Conservation (phyloP, 805 yeast genomes). For the Candida anglica region DNA sequence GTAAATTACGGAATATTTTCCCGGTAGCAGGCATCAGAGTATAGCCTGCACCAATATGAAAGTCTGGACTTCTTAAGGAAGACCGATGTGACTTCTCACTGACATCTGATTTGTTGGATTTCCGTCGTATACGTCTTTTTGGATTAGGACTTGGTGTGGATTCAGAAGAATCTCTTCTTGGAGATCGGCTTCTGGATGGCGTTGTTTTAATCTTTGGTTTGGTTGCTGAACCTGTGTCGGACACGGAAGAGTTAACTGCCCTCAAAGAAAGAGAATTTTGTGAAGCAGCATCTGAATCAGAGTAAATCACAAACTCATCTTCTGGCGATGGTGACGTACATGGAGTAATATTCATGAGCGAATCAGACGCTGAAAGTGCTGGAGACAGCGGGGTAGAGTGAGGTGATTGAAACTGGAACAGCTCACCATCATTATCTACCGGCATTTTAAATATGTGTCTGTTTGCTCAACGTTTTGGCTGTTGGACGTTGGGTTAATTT, state of each 20-base stretch:
- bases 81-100: constrained; percentile 21
- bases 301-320: constrained; percentile 30
- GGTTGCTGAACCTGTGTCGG: constrained; percentile 2
- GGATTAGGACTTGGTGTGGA: constrained; percentile 18
- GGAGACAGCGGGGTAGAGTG: constrained; percentile 15
- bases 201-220: not conserved
- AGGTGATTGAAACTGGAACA: constrained; percentile 1
- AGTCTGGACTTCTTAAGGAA: constrained; percentile 9
- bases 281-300: constrained; percentile 34
- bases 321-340: constrained; percentile 10
- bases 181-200: constrained; percentile 8
- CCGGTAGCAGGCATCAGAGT: constrained; percentile 50
- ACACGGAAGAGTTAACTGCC: constrained; percentile 2
- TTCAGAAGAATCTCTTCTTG: constrained; percentile 12
- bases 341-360: constrained; percentile 20
- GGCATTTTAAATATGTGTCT: too few species aligned
- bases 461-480: too few species aligned
- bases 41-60: constrained; percentile 21
- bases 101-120: constrained; percentile 16
- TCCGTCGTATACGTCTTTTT: constrained; percentile 21
- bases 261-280: constrained; percentile 23
- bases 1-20: constrained; percentile 73
- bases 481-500: too few species aligned
- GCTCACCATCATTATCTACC: constrained; percentile 1
- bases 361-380: constrained; percentile 13